These are phyloP conservation scores for Asterionellopsis glacialis DNA, from an alignment of 108 stramenopile genomes.

Conservation along the genomic window DNA sequence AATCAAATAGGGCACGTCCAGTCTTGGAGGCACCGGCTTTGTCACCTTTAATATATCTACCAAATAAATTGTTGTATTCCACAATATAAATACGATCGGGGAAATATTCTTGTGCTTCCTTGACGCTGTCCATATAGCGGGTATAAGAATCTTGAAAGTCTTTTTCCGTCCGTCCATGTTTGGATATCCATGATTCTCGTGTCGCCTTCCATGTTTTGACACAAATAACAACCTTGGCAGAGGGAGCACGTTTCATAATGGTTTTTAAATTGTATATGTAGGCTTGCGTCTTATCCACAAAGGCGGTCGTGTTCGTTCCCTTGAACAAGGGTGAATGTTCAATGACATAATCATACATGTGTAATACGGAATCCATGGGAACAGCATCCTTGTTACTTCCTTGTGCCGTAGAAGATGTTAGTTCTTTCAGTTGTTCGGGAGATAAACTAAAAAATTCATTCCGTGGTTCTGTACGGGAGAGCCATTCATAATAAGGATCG, in stretches of 20 bases:
- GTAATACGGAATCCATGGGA: too few species aligned
- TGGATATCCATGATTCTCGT: background rate
- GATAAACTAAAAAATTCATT: background rate
- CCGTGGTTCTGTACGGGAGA: background rate
- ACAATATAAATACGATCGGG: slow-evolving; percentile 6
- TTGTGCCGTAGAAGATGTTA: background rate
- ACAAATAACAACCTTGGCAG: background rate
- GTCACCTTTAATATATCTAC: background rate
- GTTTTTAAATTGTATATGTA: background rate
- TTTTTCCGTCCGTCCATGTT: background rate
- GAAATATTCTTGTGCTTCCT: background rate
- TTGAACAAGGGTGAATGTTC: background rate
- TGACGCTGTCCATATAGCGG: background rate
- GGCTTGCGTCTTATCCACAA: slow-evolving; percentile 7
- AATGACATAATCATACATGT: too few species aligned
- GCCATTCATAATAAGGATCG: slow-evolving; percentile 7
- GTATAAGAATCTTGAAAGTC: background rate
- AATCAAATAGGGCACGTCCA: background rate
- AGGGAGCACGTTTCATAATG: slow-evolving; percentile 2
- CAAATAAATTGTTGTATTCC: slow-evolving; percentile 1
- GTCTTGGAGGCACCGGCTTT: background rate
- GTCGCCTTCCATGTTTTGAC: background rate
- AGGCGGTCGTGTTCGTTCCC: background rate
- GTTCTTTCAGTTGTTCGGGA: background rate
- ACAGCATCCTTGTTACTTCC: too few species aligned